Base-by-base conservation (phyloP, 306 rosid species). In the Sophora flavescens region DNA sequence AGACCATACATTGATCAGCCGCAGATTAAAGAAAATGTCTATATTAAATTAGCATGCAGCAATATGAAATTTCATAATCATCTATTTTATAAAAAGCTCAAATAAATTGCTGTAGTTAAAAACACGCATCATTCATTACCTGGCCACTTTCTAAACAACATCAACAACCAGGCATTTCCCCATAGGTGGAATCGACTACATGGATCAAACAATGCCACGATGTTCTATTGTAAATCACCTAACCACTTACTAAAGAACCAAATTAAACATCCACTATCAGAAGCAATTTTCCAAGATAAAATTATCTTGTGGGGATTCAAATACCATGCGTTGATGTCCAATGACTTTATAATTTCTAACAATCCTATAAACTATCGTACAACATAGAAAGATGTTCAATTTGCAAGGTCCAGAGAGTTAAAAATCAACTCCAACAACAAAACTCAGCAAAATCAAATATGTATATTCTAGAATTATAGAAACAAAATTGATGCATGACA, bases 11-110 rank as follows among this genome's bases (percentile, higher is more conserved):
- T 45, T 77, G 50, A 70, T 62, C 41, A 10, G 64, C 53, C 8
- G 53, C 35, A 50, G 44, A 54, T 0, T 63, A 65, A 44, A 36
- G 3, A 22, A 47, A 9, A 18, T 9, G n/a, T 15, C 44, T 56
- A 42, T 28, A 32, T 10, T 56, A 65, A 44, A 39, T 52, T 42
- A 71, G 62, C 62, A 64, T 54, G 62, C 53, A 72, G 35, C 22
- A 53, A 42, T 52, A 53, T 15, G 66, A 50, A 78, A 61, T 67
- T 52, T 62, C 78, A 70, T 38, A 9, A 78, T 59, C 18, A 30
- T 17, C 53, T 22, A 18, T 45, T 44, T 77, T 66, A 3, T n/a
- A 36, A 59, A 58, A 70, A 35, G 6, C 51, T 35, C 45, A 65
- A 63, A 6, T 9, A 63, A 14, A 50, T 68, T 48, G 15, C 33